These are phyloP conservation scores for Xerocomellus chrysenteron DNA, from an alignment of 768 basidiomycete species.

Conservation along the genomic window DNA sequence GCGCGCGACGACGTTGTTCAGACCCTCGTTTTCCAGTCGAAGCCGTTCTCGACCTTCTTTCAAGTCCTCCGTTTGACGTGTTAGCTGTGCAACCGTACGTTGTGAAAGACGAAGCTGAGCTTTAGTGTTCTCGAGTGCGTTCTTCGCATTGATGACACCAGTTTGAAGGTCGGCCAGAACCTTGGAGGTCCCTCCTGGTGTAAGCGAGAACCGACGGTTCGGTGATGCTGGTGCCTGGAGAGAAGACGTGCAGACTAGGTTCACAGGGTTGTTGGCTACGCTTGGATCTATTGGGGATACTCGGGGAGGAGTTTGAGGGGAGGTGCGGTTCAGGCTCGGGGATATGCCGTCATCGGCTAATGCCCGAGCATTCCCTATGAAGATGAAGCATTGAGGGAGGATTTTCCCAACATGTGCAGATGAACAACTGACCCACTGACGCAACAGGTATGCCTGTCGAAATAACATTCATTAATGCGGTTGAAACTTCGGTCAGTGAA, in stretches of 20 bases:
- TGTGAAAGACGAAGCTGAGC: constrained; percentile 78
- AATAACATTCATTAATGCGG: constrained; percentile 23
- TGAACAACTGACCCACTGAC: constrained; percentile 62
- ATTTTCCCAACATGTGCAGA: not conserved
- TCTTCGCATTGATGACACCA: constrained; percentile 74
- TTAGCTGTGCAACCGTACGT: constrained; percentile 78
- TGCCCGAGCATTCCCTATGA: constrained; percentile 77
- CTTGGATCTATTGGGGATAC: constrained; percentile 38
- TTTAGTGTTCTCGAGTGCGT: constrained; percentile 85
- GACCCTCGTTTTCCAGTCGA: constrained; percentile 79
- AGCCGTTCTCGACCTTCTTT: constrained; percentile 85
- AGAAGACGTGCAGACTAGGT: constrained; percentile 36
- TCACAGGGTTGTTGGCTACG: constrained; percentile 21
- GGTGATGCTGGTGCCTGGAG: constrained; percentile 48
- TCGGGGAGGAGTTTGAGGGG: constrained; percentile 31
- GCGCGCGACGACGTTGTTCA: constrained; percentile 84
- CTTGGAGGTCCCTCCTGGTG: constrained; percentile 80
- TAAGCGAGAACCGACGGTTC: constrained; percentile 58
- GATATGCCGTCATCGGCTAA: constrained; percentile 70
- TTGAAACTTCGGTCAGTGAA: constrained; percentile 21
- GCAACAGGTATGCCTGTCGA: constrained; percentile 70
- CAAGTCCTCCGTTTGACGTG: constrained; percentile 83
- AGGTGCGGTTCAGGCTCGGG: constrained; percentile 33
- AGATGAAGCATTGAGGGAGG: constrained; percentile 19
- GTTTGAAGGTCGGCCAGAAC: constrained; percentile 86